A percentile compares a stretch with the other conserved stretches of the same genome.
phyloP scores from a whole-genome alignment of 2,329 filamentous ascomycete genomes.

The Phyllosticta paracitricarpa region DNA sequence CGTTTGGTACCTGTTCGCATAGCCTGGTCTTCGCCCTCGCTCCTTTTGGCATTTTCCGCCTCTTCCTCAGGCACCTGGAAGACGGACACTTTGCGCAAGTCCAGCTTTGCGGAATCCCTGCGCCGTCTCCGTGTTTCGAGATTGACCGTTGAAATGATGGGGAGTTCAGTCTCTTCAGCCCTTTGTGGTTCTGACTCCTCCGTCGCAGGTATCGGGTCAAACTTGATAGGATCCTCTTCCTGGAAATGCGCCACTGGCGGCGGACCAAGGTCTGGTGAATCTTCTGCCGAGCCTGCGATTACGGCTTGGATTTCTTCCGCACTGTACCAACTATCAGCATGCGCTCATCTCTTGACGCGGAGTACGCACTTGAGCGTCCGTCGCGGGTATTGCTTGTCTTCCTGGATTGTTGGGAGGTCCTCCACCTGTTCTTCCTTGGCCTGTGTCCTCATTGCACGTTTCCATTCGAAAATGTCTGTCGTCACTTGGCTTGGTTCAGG shows the following conservation, averaged over 20 bases:
- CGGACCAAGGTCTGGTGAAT: slow-evolving; percentile 60
- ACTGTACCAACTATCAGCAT: slow-evolving; percentile 28
- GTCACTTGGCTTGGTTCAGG: background rate
- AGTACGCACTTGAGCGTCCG: slow-evolving; percentile 55
- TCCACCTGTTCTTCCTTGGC: slow-evolving; percentile 28
- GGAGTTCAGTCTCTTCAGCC: slow-evolving; percentile 26
- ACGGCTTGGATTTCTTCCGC: slow-evolving; percentile 47
- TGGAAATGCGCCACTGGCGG: slow-evolving; percentile 46
- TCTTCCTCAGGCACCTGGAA: slow-evolving; percentile 32
- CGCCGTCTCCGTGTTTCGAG: slow-evolving; percentile 44
- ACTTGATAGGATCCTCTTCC: slow-evolving; percentile 37
- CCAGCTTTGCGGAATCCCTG: slow-evolving; percentile 38
- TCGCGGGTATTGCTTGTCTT: slow-evolving; percentile 58
- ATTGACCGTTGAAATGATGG: slow-evolving; percentile 33
- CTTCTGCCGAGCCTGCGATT: slow-evolving; percentile 44
- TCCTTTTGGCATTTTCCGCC: slow-evolving; percentile 22
- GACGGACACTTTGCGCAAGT: slow-evolving; percentile 31
- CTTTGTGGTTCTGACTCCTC: slow-evolving; percentile 14
- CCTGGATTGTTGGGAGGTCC: slow-evolving; percentile 57
- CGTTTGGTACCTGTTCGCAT: slow-evolving; percentile 44
- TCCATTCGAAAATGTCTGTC: slow-evolving; percentile 4
- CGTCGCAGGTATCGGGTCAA: slow-evolving; percentile 24
- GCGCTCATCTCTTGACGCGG: slow-evolving; percentile 14
- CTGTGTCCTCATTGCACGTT: slow-evolving; percentile 38
- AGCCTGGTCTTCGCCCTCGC: slow-evolving; percentile 17